Evolutionary conservation across 192 early-diverging fungal species (phyloP).

Genomic region (Jimgerdemannia flammicorona): DNA sequence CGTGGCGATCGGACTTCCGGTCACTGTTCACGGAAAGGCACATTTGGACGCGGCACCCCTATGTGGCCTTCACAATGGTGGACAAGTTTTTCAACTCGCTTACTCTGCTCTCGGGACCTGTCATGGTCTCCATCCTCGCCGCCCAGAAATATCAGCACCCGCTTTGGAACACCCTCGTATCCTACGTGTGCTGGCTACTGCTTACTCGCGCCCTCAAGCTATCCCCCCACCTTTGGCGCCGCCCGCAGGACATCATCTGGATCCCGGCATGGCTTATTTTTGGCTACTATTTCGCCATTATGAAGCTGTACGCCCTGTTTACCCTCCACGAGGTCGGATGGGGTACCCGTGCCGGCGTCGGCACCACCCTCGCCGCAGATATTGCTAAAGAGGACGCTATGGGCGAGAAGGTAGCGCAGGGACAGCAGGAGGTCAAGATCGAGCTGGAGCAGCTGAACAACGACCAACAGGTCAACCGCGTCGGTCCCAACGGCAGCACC

Average conservation of each 20-base stretch:
- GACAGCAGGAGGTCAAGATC: slow-evolving; percentile 25
- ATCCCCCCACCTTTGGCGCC: slow-evolving; percentile 46
- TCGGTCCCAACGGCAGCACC: too few relatives aligned
- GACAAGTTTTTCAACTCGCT: slow-evolving; percentile 60
- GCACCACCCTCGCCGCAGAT: slow-evolving; percentile 20
- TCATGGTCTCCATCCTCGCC: slow-evolving; percentile 41
- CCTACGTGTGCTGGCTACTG: slow-evolving; percentile 52
- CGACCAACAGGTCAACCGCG: too few relatives aligned
- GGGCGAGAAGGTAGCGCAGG: background rate
- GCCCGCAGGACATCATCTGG: slow-evolving; percentile 48
- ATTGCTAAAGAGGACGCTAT: slow-evolving; percentile 21
- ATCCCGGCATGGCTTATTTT: slow-evolving; percentile 54
- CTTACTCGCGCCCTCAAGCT: slow-evolving; percentile 53
- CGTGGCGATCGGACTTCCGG: slow-evolving; percentile 54
- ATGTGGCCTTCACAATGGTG: slow-evolving; percentile 58
- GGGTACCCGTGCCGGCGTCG: slow-evolving; percentile 31
- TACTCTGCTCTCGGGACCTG: slow-evolving; percentile 51
- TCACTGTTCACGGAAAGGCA: slow-evolving; percentile 48
- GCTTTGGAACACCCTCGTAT: slow-evolving; percentile 42
- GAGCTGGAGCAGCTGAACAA: slow-evolving; percentile 12
- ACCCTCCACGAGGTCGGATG: slow-evolving; percentile 59
- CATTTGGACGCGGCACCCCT: slow-evolving; percentile 54
- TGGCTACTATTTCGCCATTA: slow-evolving; percentile 54
- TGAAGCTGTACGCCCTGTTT: slow-evolving; percentile 56
- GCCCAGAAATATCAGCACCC: slow-evolving; percentile 17